Base-by-base conservation (phyloP, 768 basidiomycete species). In the Suillus ampliporus region DNA sequence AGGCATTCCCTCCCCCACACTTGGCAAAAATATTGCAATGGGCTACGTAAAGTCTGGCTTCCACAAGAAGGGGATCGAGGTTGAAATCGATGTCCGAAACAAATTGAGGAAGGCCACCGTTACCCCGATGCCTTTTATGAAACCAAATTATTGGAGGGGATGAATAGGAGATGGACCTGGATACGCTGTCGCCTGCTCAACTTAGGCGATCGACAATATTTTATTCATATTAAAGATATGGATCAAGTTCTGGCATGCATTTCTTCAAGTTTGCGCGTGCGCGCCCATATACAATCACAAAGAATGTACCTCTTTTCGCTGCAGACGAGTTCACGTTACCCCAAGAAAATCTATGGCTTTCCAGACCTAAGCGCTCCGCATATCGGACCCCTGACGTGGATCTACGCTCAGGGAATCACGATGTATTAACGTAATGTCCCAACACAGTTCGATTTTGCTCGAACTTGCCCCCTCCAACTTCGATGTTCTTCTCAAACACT, bases 21-120 rank as follows among this genome's bases (percentile, higher is more conserved):
- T 95, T 4, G 87, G 86, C 1, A 89, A 90, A 74, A 98, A 99
- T 76, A 94, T 99, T 68, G 94, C 96, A 1, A 99, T 99, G 97
- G 97, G 89, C 1, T 99, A 99, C 69, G 84, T 98, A 52, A 73
- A 80, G 65, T 84, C 80, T 23, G 95, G 94, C 0, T 88, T 82
- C 77, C 93, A 97, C 79, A 98, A 95, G 79, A 96, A 93, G 75
- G 94, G 93, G 13, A 97, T 90, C 0, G 85, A 90, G 72, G 80
- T 99, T 4, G 82, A 84, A 56, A 89, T 99, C 17, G 91, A 96
- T 63, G 91, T 99, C 41, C 84, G 97, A 52, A 89, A 86, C 62
- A 94, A 93, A 77, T 72, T 86, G 71, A 82, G 94, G 48, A 87
- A 86, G 67, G 95, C 90, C 1, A 79, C 85, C 11, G 79, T 98